These are phyloP conservation scores for Sphaerulina vaccinii DNA, from an alignment of 2,329 filamentous ascomycete genomes.

Conservation along the genomic window DNA sequence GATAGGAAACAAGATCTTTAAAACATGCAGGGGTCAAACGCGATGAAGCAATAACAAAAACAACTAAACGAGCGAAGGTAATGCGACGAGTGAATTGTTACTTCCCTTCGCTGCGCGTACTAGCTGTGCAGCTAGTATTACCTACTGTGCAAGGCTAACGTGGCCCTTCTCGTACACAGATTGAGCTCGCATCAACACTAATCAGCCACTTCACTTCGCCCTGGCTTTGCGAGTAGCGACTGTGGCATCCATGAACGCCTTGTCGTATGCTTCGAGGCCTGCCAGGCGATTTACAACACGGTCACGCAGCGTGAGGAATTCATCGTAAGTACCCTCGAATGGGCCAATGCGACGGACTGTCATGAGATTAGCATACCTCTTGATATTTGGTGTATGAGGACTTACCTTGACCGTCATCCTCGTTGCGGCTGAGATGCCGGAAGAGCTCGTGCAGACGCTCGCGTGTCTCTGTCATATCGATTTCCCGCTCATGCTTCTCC, in stretches of 20 bases:
- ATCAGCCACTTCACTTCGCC: too few species aligned
- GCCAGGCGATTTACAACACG: conserved; percentile 16
- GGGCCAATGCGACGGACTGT: conserved; percentile 6
- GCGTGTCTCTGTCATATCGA: conserved; percentile 4
- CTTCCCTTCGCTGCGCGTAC: too few species aligned
- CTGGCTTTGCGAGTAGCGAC: not conserved
- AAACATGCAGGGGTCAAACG: too few species aligned
- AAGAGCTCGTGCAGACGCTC: conserved; percentile 6
- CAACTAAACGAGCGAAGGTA: too few species aligned
- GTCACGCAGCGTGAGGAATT: conserved; percentile 17
- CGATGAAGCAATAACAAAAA: too few species aligned
- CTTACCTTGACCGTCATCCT: conserved; percentile 8
- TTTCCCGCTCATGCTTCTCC: conserved; percentile 5
- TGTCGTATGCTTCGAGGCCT: conserved; percentile 9
- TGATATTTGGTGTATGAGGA: not conserved
- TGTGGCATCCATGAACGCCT: conserved; percentile 1
- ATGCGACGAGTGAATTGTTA: too few species aligned
- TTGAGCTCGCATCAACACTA: too few species aligned
- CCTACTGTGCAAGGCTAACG: too few species aligned
- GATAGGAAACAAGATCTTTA: too few species aligned
- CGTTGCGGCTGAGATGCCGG: not conserved
- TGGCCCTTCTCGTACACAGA: too few species aligned
- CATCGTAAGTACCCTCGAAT: conserved; percentile 18
- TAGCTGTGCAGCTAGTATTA: too few species aligned
- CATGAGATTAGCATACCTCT: not conserved